Base-by-base conservation (phyloP, 2,329 filamentous ascomycete genomes). In the Aspergillaceae sp. region DNA sequence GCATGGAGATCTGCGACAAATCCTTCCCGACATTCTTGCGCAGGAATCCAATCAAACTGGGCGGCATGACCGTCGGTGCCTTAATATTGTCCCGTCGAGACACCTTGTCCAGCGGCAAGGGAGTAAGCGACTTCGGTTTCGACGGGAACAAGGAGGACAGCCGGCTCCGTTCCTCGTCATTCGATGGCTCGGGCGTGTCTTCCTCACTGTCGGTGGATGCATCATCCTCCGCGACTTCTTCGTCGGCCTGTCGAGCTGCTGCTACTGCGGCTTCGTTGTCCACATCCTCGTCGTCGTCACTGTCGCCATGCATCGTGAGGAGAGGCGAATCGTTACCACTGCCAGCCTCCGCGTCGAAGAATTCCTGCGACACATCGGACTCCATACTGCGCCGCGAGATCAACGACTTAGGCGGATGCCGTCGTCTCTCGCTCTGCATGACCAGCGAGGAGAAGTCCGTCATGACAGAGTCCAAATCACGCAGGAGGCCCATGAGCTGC, bases 11-110 rank as follows among this genome's bases (percentile, higher is more conserved):
- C 2, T 89, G 94, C 49, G 88, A 95, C 42, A 98, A 74, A 66
- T 98, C 92, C 67, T 98, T 98, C 61, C 92, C 92, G 7, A 97
- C 92, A 57, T 98, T 98, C 68, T 97, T 98, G 55, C 92, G 83
- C 30, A 97, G 76, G 64, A 97, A 95, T 0, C 87, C 87, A 54
- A 98, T 95, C 44, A 98, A 73, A 63, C 88, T 95, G 0, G 92
- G 92, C 0, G 92, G 92, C 47, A 82, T 73, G 9, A 89, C 82
- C 29, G 83, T 88, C 5, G 90, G 82, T 1, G 85, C 74, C 3
- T 82, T 77, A 10, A 98, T 80, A 0, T 80, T 83, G 5, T 71
- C 74, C 47, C 92, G 80, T 32, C 92, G 81, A 35, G 75, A 67
- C 2, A 94, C 75, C 0, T 69, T 57, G 29, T 80, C 74, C 29